A percentile compares a stretch with the other conserved stretches of the same genome.
phyloP scores from a whole-genome alignment of 202 grass and related monocot genomes.

The Eragrostis tef region DNA sequence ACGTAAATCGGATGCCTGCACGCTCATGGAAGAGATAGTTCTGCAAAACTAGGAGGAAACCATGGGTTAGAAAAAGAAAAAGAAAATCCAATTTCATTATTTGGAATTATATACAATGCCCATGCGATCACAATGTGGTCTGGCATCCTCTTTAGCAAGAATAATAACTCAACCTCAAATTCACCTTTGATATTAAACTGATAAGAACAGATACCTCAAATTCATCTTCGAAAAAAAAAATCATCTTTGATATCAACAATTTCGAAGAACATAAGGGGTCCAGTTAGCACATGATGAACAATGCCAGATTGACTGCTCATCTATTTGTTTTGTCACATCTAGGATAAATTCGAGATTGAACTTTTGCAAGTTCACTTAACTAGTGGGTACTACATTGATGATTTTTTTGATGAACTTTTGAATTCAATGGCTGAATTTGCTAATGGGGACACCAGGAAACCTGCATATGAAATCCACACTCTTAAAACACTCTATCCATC shows the following conservation, averaged over 20 bases:
- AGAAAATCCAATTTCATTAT: conserved; percentile 25
- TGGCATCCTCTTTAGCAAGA: neutral
- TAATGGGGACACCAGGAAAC: neutral
- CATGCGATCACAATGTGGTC: neutral
- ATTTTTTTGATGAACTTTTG: neutral
- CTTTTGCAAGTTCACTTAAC: neutral
- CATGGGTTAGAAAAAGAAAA: conserved; percentile 50
- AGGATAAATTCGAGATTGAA: neutral
- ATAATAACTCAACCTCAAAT: too few species aligned
- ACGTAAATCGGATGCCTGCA: conserved; percentile 72
- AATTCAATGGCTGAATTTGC: neutral
- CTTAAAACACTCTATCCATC: neutral
- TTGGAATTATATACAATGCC: neutral
- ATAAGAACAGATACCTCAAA: too few species aligned
- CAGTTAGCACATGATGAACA: neutral
- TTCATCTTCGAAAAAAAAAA: too few species aligned
- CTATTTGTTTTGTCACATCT: neutral
- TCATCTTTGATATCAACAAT: neutral
- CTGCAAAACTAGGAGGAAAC: conserved; percentile 82
- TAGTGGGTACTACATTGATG: neutral
- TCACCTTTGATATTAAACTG: too few species aligned
- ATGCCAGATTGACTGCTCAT: too few species aligned
- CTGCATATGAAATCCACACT: neutral
- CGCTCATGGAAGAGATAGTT: conserved; percentile 66
- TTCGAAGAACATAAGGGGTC: neutral